Base-by-base conservation (phyloP, 2,329 filamentous ascomycete genomes). In the Curvularia spicifera region DNA sequence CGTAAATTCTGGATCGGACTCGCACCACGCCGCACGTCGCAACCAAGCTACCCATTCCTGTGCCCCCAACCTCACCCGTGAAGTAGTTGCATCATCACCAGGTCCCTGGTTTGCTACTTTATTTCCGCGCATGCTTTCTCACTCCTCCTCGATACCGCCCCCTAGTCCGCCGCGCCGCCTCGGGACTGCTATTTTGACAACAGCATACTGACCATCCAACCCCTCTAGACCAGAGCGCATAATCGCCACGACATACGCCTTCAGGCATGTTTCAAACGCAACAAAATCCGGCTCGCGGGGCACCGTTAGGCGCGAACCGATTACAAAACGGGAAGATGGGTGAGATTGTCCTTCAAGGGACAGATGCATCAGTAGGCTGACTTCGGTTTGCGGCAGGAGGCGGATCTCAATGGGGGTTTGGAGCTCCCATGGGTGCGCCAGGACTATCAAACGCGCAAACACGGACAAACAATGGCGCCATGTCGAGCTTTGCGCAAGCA, bases 341-440 rank as follows among this genome's bases (percentile, higher is more conserved):
- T 85, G 75, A 69, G 74, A 43, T 56, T 29, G 20, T 18, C 45
- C 40, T 40, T 8, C 9, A 39, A 28, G 44, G 45, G 43, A 37
- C 26, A 33, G 13, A 28, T 46, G 33, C 44, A 18, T 22, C 40
- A n/a, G 15, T 43, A 62, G 48, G 58, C 72, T 75, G 57, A 75
- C 57, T 13, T 24, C 35, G 56, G 26, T 44, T 24, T 59, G 40
- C 50, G 69, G 47, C 72, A 82, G 84, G 84, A 51, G 82, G 79
- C 67, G 82, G 81, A 68, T 80, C 83, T 60, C 83, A 83, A 71
- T 87, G 84, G 84, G 84, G 82, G 48, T 86, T 86, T 70, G 83
- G 82, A 48, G 75, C 82, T 53, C 82, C 83, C 43, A 80, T 83
- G 70, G 82, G 81, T 62, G 79, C 82, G 53, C 81, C 82, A 60